Evolutionary conservation across 345 rosid species (phyloP), one percentile per base, ranked within the genome.

Genomic region (Lepidium aucheri): DNA sequence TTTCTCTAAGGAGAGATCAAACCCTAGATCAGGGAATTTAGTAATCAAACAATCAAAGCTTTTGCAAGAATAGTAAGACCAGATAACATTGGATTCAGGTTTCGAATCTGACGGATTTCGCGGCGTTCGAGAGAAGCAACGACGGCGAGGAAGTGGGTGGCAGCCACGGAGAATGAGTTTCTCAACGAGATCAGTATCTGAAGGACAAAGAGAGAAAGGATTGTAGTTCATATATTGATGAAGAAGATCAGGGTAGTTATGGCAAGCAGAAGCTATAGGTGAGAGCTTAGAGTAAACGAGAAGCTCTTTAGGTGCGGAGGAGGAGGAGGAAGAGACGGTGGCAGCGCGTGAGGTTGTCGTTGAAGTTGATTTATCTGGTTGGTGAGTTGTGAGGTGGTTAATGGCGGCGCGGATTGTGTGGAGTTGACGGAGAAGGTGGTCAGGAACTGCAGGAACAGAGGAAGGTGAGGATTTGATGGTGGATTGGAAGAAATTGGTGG

Each of bases 131-230:
- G 99, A 86, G 83, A 90, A 90, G 86, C 99, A 94, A 26, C 99
- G 96, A 57, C 99, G 99, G 71, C 99, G 97, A 45, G 99, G 99
- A 35, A 88, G 92, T 0, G 97, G 99, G 76, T 90, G 96, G 60
- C 97, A 94, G 66, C 99, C 97, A 10, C 80, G 90, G 78, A 94
- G 89, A 77, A 88, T 88, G 4, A 94, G 84, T n/a, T 86, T 72
- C 73, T 94, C 99, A 8, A 84, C 85, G 54, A 94, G 84, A 78
- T 84, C 84, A 33, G 87, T 46, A 44, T 94, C 95, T 9, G 60
- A 74, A 10, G 99, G 99, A 75, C 97, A 94, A 28, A 71, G 63
- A 38, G 97, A 80, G 83, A 77, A 94, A 32, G 99, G 96, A 46
- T 82, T 81, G 77, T 94, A 90, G 77, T 30, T 72, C 99, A 90